Evolutionary conservation across 345 rosid species (phyloP).

Genomic region (Anastatica hierochuntica): DNA sequence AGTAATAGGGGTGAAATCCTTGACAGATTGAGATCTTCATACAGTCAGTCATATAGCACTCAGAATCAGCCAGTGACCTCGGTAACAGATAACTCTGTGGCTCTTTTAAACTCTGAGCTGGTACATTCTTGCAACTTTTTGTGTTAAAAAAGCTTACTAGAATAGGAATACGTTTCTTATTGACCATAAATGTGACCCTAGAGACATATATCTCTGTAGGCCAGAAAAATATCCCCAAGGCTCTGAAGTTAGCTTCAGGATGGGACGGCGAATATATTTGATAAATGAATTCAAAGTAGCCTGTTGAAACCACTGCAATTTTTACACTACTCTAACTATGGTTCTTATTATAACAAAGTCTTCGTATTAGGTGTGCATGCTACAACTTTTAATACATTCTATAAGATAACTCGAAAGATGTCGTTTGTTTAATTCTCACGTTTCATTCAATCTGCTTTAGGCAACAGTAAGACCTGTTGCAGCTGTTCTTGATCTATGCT

Average conservation of each 20-base stretch:
- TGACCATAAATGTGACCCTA: too few species aligned
- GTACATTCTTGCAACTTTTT: slow-evolving; percentile 8
- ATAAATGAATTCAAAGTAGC: not conserved
- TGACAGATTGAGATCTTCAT: slow-evolving; percentile 43
- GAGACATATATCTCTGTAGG: too few species aligned
- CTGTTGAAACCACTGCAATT: not conserved
- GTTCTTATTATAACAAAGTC: not conserved
- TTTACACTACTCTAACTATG: not conserved
- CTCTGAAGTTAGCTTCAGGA: slow-evolving; percentile 5
- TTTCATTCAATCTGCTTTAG: not conserved
- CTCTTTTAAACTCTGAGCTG: slow-evolving; percentile 19
- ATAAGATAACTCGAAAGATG: not conserved
- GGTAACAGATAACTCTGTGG: slow-evolving; percentile 16
- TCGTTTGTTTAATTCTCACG: not conserved
- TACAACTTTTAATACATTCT: not conserved
- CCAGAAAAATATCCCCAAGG: not conserved
- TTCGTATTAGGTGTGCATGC: not conserved
- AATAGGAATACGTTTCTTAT: not conserved
- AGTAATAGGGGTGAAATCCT: slow-evolving; percentile 32
- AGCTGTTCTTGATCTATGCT: not conserved
- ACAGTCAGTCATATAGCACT: slow-evolving; percentile 22
- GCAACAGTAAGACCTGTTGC: not conserved
- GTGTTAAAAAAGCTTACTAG: not conserved
- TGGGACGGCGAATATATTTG: not conserved
- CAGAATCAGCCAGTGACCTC: slow-evolving; percentile 20